A percentile compares a stretch with the other conserved stretches of the same genome.
phyloP scores from a whole-genome alignment of 176 grass and related monocot species.

The Oryza australiensis region DNA sequence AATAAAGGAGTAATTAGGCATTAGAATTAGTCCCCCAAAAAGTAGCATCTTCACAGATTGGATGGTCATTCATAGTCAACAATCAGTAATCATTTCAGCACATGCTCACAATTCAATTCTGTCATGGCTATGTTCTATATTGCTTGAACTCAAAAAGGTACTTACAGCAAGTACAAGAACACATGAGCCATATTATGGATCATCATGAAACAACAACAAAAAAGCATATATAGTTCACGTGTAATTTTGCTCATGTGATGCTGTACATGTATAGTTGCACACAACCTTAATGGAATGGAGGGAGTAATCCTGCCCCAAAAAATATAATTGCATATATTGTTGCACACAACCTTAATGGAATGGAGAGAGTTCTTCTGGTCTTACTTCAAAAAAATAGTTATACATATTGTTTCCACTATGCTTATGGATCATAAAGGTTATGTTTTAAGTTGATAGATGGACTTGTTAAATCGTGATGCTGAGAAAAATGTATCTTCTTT shows the following conservation, averaged over 20 bases:
- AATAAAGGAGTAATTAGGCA: not conserved
- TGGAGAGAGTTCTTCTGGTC: too few species aligned
- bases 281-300: not conserved
- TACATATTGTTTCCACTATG: too few species aligned
- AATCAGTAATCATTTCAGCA: not conserved
- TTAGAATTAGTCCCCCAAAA: not conserved
- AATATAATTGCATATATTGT: too few species aligned
- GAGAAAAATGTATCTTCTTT: not conserved
- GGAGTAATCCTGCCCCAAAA: too few species aligned
- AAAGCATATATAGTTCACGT: slow-evolving; percentile 9
- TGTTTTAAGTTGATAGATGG: not conserved
- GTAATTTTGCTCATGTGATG: not conserved
- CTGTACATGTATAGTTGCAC: too few species aligned
- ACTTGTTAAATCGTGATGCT: not conserved
- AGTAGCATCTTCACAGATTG: not conserved
- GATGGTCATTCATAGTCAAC: not conserved
- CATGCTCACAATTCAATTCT: not conserved
- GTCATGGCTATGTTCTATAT: not conserved
- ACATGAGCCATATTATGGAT: not conserved
- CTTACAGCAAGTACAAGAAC: not conserved
- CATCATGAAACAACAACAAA: not conserved
- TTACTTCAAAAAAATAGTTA: too few species aligned
- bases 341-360: too few species aligned
- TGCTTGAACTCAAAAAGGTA: not conserved
- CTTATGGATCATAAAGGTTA: too few species aligned